A percentile compares a stretch with the other conserved stretches of the same genome.
Conservation (phyloP, 495 filamentous ascomycete species). For the Oidiodendron maius region DNA sequence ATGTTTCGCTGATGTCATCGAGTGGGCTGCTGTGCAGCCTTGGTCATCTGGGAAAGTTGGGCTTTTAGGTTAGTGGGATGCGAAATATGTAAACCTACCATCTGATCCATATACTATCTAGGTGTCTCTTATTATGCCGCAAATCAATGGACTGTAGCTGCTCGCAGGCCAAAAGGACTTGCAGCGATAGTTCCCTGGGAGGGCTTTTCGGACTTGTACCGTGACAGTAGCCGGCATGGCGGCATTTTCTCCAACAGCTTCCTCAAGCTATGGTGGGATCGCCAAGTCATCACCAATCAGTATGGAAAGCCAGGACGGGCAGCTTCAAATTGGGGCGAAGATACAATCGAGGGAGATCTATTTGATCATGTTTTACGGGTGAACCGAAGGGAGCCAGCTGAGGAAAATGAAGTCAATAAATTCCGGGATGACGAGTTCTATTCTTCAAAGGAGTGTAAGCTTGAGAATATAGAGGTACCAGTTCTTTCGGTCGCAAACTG, state of each 20-base stretch:
- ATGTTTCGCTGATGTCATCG: slow-evolving; percentile 39
- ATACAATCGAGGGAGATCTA: slow-evolving; percentile 52
- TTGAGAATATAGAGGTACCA: slow-evolving; percentile 57
- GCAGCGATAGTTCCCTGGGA: slow-evolving; percentile 41
- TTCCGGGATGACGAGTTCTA: slow-evolving; percentile 60
- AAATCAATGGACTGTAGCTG: slow-evolving; percentile 34
- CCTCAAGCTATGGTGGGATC: slow-evolving; percentile 54
- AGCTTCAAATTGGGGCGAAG: slow-evolving; percentile 32
- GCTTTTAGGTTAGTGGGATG: slow-evolving; percentile 34
- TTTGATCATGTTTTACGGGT: slow-evolving; percentile 39
- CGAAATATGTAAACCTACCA: too few relatives aligned
- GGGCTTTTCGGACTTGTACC: slow-evolving; percentile 34
- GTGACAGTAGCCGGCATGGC: slow-evolving; percentile 40
- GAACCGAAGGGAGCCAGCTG: slow-evolving; percentile 50
- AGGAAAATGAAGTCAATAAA: slow-evolving; percentile 45
- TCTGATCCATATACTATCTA: too few relatives aligned
- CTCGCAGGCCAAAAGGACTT: slow-evolving; percentile 31
- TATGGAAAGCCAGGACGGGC: slow-evolving; percentile 42
- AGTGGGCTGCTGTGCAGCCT: slow-evolving; percentile 30
- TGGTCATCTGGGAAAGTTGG: slow-evolving; percentile 42
- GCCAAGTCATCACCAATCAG: slow-evolving; percentile 56
- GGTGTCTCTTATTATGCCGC: too few relatives aligned
- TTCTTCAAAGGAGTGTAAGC: slow-evolving; percentile 51
- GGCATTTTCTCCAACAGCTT: slow-evolving; percentile 58
- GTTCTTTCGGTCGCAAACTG: slow-evolving; percentile 55